Base-by-base conservation (phyloP, 768 basidiomycete genomes). In the Asterophora parasitica region DNA sequence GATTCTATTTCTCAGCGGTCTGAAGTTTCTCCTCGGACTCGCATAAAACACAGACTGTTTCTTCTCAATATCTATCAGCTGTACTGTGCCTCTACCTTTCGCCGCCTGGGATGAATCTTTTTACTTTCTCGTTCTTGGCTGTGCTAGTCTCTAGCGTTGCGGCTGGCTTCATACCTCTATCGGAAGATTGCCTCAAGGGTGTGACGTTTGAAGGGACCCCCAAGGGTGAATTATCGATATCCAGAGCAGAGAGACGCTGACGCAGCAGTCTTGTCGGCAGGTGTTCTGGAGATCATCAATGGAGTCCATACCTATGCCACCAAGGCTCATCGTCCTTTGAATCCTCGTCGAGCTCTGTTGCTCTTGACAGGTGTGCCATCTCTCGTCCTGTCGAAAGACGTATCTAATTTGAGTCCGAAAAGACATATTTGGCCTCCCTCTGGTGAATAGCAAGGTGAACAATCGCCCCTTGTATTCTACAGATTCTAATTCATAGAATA, bases 371-470 rank as follows among this genome's bases (percentile, higher is more conserved):
- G 54, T 46, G 32, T 15, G 43, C 12, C 19, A 4, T 10, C n/a
- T 33, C 27, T 5, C n/a, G n/a, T 8, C 12, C 17, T 40, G 13
- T 6, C 9, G 11, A 13, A 32, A 15, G 13, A 12, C n/a, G 6
- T n/a, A 16, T 12, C 10, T 27, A 6, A 27, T 16, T 1, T 23
- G 13, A 7, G 4, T 32, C 11, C 7, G 41, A 49, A 55, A n/a
- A n/a, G 55, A 57, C 27, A 52, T 57, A 12, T 57, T 57, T 31
- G 56, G 56, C 9, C 23, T 52, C 4, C 45, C 48, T n/a, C 39
- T 53, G 40, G 53, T 52, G 2, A 57, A 57, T 33, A 55, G 48
- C 48, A 42, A 52, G 48, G 56, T 57, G 33, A 11, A 30, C n/a
- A 12, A 8, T 4, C 19, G 7, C 10, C 6, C 15, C 36, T 12